Conservation (phyloP, 768 basidiomycete genomes). For the Amanita muscaria region DNA sequence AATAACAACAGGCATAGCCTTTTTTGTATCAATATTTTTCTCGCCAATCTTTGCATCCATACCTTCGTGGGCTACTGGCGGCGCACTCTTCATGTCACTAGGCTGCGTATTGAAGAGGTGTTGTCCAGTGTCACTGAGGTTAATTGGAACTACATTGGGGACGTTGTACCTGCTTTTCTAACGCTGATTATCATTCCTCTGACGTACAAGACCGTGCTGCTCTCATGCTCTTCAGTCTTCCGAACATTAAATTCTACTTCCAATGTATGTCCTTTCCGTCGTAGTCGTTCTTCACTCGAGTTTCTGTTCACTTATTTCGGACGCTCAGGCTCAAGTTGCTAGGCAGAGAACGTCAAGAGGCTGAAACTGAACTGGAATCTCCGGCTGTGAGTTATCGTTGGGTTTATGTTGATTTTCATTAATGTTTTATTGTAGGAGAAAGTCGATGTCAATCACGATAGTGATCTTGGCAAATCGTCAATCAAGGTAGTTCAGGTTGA, state of each 20-base stretch:
- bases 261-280: slow-evolving; percentile 39
- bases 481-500: too few relatives aligned
- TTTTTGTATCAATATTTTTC: slow-evolving; percentile 83
- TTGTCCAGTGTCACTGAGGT: slow-evolving; percentile 56
- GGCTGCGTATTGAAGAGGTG: too few relatives aligned
- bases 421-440: too few relatives aligned
- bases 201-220: slow-evolving; percentile 68
- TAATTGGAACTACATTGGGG: slow-evolving; percentile 86
- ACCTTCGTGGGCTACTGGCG: slow-evolving; percentile 81
- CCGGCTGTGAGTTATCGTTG: too few relatives aligned
- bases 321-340: not conserved
- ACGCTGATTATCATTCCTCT: slow-evolving; percentile 73
- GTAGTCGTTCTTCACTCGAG: slow-evolving; percentile 82
- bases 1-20: slow-evolving; percentile 59
- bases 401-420: too few relatives aligned
- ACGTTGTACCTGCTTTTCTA: slow-evolving; percentile 78
- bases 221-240: not conserved
- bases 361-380: too few relatives aligned
- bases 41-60: slow-evolving; percentile 84
- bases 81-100: slow-evolving; percentile 78
- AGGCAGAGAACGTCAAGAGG: not conserved
- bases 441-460: too few relatives aligned
- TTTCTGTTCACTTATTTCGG: not conserved
- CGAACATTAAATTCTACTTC: not conserved
- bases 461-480: too few relatives aligned